phyloP scores from a whole-genome alignment of 148 eudicot species.

The Drosera capensis region DNA sequence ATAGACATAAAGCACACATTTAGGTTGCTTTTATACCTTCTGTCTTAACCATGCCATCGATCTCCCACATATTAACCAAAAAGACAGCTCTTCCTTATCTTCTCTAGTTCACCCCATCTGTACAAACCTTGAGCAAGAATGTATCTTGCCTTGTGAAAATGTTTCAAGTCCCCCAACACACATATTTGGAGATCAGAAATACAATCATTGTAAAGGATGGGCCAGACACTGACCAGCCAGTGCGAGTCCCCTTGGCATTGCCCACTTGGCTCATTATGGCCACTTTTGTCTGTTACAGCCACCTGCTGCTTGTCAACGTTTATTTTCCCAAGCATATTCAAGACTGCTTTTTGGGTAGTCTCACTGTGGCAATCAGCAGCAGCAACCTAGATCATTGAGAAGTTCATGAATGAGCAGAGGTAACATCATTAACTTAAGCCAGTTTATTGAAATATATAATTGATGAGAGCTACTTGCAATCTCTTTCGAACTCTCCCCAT shows the following conservation, averaged over 20 bases:
- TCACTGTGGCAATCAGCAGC: constrained; percentile 52
- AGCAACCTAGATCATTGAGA: constrained; percentile 37
- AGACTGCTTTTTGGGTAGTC: constrained; percentile 40
- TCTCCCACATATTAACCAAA: constrained; percentile 99
- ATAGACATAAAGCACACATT: not conserved
- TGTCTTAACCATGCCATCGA: constrained; percentile 83
- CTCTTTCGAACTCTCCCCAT: too few relatives aligned
- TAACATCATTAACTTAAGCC: too few relatives aligned
- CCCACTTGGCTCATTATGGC: constrained; percentile 12
- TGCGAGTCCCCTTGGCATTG: constrained; percentile 14
- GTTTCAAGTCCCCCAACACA: constrained; percentile 91
- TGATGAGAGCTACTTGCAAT: too few relatives aligned
- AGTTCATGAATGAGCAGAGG: not conserved
- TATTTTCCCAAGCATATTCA: constrained; percentile 27
- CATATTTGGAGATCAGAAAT: constrained; percentile 77
- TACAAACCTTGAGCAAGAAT: constrained; percentile 90
- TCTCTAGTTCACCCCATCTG: constrained; percentile 73
- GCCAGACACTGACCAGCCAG: constrained; percentile 50
- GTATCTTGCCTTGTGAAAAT: constrained; percentile 96
- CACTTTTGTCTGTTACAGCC: constrained; percentile 12
- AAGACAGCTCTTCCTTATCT: constrained; percentile 89
- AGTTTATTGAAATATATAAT: not conserved
- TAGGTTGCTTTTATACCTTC: constrained; percentile 38
- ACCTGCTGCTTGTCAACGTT: constrained; percentile 19
- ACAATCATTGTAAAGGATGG: constrained; percentile 74